These are phyloP conservation scores for Trichoderma polysporum DNA, from an alignment of 2,329 filamentous ascomycete species.

Conservation along the genomic window DNA sequence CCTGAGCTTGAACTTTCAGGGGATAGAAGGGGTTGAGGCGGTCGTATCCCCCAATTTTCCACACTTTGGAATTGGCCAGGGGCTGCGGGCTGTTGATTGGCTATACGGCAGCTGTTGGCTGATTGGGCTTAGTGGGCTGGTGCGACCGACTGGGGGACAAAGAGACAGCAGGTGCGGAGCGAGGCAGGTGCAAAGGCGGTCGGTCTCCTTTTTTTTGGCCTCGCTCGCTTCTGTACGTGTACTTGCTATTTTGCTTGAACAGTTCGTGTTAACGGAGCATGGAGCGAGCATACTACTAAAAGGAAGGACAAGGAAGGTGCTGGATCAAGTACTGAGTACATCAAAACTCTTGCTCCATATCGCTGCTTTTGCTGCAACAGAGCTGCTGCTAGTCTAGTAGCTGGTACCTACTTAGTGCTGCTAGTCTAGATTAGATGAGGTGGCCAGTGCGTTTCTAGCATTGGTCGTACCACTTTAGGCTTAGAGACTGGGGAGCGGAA, in stretches of 20 bases:
- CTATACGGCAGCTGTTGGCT: slow-evolving; percentile 19
- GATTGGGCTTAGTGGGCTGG: slow-evolving; percentile 31
- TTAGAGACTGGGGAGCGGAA: slow-evolving; percentile 31
- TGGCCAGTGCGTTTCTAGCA: slow-evolving; percentile 25
- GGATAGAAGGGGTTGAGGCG: slow-evolving; percentile 21
- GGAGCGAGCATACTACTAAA: not conserved
- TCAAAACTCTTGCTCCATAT: not conserved
- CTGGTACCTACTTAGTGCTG: not conserved
- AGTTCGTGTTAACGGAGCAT: slow-evolving; percentile 15
- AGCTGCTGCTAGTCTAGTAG: not conserved
- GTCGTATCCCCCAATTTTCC: slow-evolving; percentile 32
- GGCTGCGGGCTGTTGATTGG: slow-evolving; percentile 18
- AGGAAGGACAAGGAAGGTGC: not conserved
- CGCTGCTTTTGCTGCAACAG: not conserved
- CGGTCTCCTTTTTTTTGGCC: slow-evolving; percentile 5
- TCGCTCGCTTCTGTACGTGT: no score
- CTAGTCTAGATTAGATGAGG: slow-evolving; percentile 18
- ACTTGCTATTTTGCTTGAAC: not conserved
- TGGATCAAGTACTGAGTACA: not conserved
- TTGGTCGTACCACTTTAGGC: slow-evolving; percentile 23
- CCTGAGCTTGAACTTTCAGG: slow-evolving; percentile 22
- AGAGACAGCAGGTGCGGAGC: slow-evolving; percentile 15
- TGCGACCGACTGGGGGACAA: slow-evolving; percentile 27
- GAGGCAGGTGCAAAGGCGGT: slow-evolving; percentile 11
- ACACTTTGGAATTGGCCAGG: slow-evolving; percentile 31